Conservation (phyloP, 768 basidiomycete genomes). For the Phylloporus sp. region DNA sequence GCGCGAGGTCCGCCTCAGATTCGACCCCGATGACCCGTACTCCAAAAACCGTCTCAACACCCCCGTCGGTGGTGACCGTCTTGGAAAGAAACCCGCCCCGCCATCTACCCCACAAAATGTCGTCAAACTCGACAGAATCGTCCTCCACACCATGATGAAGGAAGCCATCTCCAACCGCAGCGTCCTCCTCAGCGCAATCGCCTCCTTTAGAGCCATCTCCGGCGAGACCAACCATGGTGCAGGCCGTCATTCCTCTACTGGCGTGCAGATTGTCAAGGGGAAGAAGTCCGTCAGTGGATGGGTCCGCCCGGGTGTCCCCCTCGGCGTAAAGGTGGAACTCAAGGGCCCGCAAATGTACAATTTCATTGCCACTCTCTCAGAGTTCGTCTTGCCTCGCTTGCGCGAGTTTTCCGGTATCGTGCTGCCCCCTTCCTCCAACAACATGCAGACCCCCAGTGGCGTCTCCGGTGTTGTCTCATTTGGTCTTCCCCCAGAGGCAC, state of each 20-base stretch:
- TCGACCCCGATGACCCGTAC: constrained; percentile 80
- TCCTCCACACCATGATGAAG: constrained; percentile 84
- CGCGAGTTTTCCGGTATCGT: constrained; percentile 85
- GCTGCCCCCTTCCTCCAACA: constrained; percentile 72
- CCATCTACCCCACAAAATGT: constrained; percentile 66
- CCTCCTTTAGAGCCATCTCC: constrained; percentile 82
- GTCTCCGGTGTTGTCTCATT: constrained; percentile 88
- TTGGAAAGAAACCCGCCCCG: constrained; percentile 65
- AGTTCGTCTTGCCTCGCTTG: constrained; percentile 93
- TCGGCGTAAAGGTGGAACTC: constrained; percentile 87
- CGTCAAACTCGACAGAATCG: constrained; percentile 75
- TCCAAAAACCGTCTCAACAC: constrained; percentile 73
- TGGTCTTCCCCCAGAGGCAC: constrained; percentile 78
- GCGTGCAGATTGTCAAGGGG: constrained; percentile 75
- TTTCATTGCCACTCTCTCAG: constrained; percentile 81
- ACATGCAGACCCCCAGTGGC: constrained; percentile 65
- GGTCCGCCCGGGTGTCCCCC: constrained; percentile 77
- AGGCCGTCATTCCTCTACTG: constrained; percentile 62
- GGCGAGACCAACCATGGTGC: constrained; percentile 77
- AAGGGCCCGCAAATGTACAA: constrained; percentile 93
- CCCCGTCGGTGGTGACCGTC: constrained; percentile 64
- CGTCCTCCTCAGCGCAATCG: constrained; percentile 77
- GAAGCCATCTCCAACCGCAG: constrained; percentile 68
- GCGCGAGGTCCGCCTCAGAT: constrained; percentile 60
- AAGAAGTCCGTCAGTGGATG: constrained; percentile 73